A percentile compares a stretch with the other conserved stretches of the same genome.
Evolutionary conservation across 768 basidiomycete genomes (phyloP).

Genomic region (Pisolithus tinctorius): DNA sequence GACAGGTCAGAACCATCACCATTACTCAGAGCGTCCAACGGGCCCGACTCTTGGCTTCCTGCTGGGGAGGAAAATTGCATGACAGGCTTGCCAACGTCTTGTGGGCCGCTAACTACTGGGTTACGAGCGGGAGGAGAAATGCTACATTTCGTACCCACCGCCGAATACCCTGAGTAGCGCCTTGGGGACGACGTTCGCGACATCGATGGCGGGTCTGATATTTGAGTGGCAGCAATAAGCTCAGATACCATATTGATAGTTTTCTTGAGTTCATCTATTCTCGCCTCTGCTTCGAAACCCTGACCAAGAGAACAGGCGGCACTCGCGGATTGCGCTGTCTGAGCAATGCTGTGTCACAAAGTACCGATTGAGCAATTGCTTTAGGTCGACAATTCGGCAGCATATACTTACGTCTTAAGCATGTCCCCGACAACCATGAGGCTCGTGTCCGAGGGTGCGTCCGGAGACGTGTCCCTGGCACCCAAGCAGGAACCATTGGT

Average conservation of each 20-base stretch:
- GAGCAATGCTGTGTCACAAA: slow-evolving; percentile 43
- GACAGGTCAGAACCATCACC: slow-evolving; percentile 35
- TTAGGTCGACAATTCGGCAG: slow-evolving; percentile 10
- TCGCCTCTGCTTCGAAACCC: slow-evolving; percentile 39
- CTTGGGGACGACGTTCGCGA: slow-evolving; percentile 27
- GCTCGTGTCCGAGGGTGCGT: slow-evolving; percentile 37
- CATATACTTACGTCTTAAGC: slow-evolving; percentile 44
- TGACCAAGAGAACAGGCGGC: slow-evolving; percentile 43
- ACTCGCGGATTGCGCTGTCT: slow-evolving; percentile 52
- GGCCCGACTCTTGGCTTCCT: slow-evolving; percentile 7
- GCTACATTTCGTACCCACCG: slow-evolving; percentile 38
- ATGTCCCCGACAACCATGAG: slow-evolving; percentile 44
- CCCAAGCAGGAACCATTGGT: slow-evolving; percentile 12
- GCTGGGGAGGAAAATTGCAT: slow-evolving; percentile 12
- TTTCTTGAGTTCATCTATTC: slow-evolving; percentile 50
- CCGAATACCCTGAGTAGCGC: slow-evolving; percentile 11
- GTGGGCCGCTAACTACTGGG: slow-evolving; percentile 10
- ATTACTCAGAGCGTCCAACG: slow-evolving; percentile 19
- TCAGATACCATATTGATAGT: slow-evolving; percentile 48
- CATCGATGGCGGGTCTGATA: slow-evolving; percentile 26
- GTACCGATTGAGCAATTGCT: slow-evolving; percentile 10
- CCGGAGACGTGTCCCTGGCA: slow-evolving; percentile 17
- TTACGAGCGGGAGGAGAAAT: slow-evolving; percentile 16
- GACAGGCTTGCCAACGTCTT: slow-evolving; percentile 21
- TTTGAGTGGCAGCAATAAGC: slow-evolving; percentile 42